Percentiles rank a stretch among this genome's conserved stretches.
phyloP scores from a whole-genome alignment of 2,329 filamentous ascomycete species.

The Aspergillus ochraceoroseus region DNA sequence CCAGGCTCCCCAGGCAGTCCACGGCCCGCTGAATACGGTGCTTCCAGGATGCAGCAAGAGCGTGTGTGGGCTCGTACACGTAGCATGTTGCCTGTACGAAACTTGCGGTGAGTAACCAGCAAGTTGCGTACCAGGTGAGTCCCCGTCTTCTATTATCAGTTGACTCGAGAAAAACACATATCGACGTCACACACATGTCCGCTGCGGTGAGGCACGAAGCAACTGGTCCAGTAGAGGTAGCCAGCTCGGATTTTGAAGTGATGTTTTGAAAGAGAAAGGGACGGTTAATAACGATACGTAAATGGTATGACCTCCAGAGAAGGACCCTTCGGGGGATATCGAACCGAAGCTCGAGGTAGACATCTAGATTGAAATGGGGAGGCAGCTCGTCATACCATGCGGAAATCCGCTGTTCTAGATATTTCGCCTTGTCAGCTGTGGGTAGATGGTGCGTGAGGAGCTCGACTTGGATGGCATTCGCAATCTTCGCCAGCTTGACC shows the following conservation, averaged over 20 bases:
- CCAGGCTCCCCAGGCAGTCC: constrained; percentile 18
- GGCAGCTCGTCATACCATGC: constrained; percentile 19
- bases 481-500: constrained; percentile 21
- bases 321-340: constrained; percentile 20
- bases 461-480: constrained; percentile 22
- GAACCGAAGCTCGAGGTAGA: constrained; percentile 15
- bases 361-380: constrained; percentile 11
- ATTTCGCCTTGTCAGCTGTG: constrained; percentile 14
- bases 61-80: constrained; percentile 19
- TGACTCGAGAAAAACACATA: constrained; percentile 19
- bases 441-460: constrained; percentile 21
- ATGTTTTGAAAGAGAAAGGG: constrained; percentile 22
- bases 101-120: constrained; percentile 23
- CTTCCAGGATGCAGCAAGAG: constrained; percentile 16
- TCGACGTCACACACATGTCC: constrained; percentile 21
- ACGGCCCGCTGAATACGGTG: constrained; percentile 18
- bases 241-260: constrained; percentile 16
- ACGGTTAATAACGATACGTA: constrained; percentile 23
- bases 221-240: constrained; percentile 14
- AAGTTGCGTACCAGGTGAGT: constrained; percentile 24
- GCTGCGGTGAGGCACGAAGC: constrained; percentile 20
- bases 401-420: constrained; percentile 18
- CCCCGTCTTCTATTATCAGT: constrained; percentile 18
- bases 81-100: constrained; percentile 25
- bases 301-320: constrained; percentile 23